phyloP scores from a whole-genome alignment of 2,329 filamentous ascomycete species.

The Ophiosphaerella korrae region DNA sequence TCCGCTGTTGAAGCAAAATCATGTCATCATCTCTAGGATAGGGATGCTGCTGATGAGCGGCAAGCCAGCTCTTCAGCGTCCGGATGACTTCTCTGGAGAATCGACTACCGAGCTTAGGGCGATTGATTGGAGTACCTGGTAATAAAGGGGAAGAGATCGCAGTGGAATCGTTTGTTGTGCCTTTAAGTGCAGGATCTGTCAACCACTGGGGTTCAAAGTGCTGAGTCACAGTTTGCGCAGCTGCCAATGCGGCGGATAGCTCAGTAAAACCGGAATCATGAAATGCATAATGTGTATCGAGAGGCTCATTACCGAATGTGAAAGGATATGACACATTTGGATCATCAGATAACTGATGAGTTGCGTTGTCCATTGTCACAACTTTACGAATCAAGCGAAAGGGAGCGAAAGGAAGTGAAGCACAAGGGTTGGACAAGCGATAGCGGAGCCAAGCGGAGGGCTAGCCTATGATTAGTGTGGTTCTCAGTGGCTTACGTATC shows the following conservation, averaged over 20 bases:
- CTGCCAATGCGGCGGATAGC: slow-evolving; percentile 6
- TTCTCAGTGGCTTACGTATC: too few relatives aligned
- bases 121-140: slow-evolving; percentile 9
- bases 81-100: slow-evolving; percentile 32
- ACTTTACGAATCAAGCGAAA: too few relatives aligned
- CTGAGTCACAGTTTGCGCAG: slow-evolving; percentile 3
- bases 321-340: not conserved
- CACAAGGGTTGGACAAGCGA: too few relatives aligned
- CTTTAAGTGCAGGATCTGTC: not conserved
- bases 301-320: not conserved
- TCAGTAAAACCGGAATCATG: slow-evolving; percentile 3
- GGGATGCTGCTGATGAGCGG: slow-evolving; percentile 24
- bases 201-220: slow-evolving; percentile 8
- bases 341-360: not conserved
- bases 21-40: slow-evolving; percentile 31
- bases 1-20: slow-evolving; percentile 19
- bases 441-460: too few relatives aligned
- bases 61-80: slow-evolving; percentile 31
- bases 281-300: not conserved
- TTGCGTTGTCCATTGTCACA: not conserved
- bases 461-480: too few relatives aligned
- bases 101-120: slow-evolving; percentile 25
- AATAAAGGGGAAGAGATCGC: slow-evolving; percentile 15
- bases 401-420: too few relatives aligned
- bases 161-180: slow-evolving; percentile 18